Base-by-base conservation (phyloP, 129 eudicot species). In the Artemisia tridentata region DNA sequence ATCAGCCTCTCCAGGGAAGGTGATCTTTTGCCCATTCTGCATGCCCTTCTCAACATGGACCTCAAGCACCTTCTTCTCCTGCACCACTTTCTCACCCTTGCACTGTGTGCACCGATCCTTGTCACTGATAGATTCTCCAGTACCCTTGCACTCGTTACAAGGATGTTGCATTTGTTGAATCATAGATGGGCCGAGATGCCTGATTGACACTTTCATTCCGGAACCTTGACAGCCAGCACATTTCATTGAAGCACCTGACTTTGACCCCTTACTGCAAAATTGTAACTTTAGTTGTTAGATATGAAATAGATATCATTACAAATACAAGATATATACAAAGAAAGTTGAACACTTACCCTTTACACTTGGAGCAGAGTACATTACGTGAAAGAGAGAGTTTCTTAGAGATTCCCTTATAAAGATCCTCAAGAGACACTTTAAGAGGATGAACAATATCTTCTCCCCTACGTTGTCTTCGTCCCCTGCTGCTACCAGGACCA, bases 211-310 rank as follows among this genome's bases (percentile, higher is more conserved):
- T 29, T 29, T 29, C 34, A 29, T 29, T 29, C 34, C 89, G 21
- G 91, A 84, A 45, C 96, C 96, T 78, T 89, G 88, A 50, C 92
- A 89, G n/a, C 96, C 96, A 29, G 84, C 31, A 72, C 96, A 89
- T 41, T 71, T 86, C 89, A 80, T 81, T 3, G 96, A 89, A 77
- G 92, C 92, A 65, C 96, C 96, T 0, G 92, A 89, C 18, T 89
- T 86, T 3, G 96, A 89, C 7, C 96, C 96, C 67, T 86, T 84
- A n/a, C 96, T 88, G 89, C 59, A 78, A 49, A 11, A 62, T 13
- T 53, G 12, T 7, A 68, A 27, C 57, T 48, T 3, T 1, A 5
- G 18, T 50, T n/a, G 68, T 3, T 7, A 7, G 51, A 21, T 6
- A 4, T 11, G 29, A 4, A 58, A 60, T 13, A 55, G 5, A 69